These are phyloP conservation scores for Reticulascus tulasneorum DNA, from an alignment of 2,329 filamentous ascomycete species.

Conservation along the genomic window DNA sequence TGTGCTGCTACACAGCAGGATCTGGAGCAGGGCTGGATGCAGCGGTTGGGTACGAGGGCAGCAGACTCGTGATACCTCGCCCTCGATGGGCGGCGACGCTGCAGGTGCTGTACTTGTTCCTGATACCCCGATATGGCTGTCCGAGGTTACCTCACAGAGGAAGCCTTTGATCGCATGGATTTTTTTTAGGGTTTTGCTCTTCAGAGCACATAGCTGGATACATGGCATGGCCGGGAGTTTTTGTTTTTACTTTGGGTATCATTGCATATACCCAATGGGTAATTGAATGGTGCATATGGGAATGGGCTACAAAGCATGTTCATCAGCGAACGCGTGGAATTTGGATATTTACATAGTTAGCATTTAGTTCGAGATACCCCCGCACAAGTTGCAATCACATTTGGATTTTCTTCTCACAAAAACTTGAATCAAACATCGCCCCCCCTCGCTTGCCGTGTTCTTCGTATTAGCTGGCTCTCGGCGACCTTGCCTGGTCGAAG, in stretches of 20 bases:
- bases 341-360: slow-evolving; percentile 5
- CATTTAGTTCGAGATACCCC: slow-evolving; percentile 14
- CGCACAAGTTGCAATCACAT: slow-evolving; percentile 11
- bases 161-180: slow-evolving; percentile 8
- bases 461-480: too few relatives aligned
- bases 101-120: too few relatives aligned
- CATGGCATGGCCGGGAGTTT: slow-evolving; percentile 5
- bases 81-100: too few relatives aligned
- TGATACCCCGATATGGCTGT: slow-evolving; percentile 10
- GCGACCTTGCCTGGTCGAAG: too few relatives aligned
- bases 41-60: too few relatives aligned
- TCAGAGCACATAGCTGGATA: slow-evolving; percentile 1
- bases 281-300: slow-evolving; percentile 9
- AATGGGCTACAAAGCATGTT: slow-evolving; percentile 1
- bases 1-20: slow-evolving; percentile 3
- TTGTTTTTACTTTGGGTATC: slow-evolving; percentile 1
- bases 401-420: slow-evolving; percentile 6
- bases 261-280: slow-evolving; percentile 6
- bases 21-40: too few relatives aligned
- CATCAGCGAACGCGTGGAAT: slow-evolving; percentile 4
- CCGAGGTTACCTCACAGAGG: slow-evolving; percentile 5
- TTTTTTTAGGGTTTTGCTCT: slow-evolving; percentile 1
- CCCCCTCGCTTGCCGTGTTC: too few relatives aligned
- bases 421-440: too few relatives aligned
- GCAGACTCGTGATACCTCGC: too few relatives aligned